These are phyloP conservation scores for Euptelea pleiosperma DNA, from an alignment of 164 flowering plant species.

Conservation along the genomic window DNA sequence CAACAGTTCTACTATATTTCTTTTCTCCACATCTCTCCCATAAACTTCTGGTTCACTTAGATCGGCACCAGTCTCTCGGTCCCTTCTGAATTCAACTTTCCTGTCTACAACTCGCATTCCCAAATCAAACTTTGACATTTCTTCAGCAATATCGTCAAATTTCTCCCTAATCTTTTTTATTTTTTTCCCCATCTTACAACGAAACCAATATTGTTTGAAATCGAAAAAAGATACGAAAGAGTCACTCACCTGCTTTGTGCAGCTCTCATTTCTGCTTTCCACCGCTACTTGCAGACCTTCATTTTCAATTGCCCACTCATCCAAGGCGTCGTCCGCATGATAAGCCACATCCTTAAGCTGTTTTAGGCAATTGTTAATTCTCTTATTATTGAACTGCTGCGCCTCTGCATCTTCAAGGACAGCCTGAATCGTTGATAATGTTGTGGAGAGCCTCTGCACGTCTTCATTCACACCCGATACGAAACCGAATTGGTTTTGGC, in stretches of 20 bases:
- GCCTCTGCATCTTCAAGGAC: conserved; percentile 1
- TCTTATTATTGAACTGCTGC: background rate
- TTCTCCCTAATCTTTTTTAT: background rate
- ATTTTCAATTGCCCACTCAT: background rate
- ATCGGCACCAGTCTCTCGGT: background rate
- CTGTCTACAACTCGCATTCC: background rate
- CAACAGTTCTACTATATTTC: background rate
- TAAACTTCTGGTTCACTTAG: background rate
- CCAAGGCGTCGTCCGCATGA: background rate
- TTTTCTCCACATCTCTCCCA: conserved; percentile 11
- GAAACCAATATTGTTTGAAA: background rate
- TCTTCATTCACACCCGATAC: too few relatives aligned
- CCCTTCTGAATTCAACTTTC: too few relatives aligned
- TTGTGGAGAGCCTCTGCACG: too few relatives aligned
- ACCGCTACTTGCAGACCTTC: background rate
- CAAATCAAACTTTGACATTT: background rate
- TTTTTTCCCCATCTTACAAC: background rate
- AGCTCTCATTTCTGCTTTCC: background rate
- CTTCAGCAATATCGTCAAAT: conserved; percentile 4
- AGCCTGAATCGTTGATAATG: too few relatives aligned
- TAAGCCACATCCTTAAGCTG: background rate
- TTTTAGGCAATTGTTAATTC: background rate
- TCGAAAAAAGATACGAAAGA: too few relatives aligned
- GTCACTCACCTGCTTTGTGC: too few relatives aligned
- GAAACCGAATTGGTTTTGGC: too few relatives aligned